phyloP scores from a whole-genome alignment of 495 filamentous ascomycete genomes.

The Bathelium albidoporum region DNA sequence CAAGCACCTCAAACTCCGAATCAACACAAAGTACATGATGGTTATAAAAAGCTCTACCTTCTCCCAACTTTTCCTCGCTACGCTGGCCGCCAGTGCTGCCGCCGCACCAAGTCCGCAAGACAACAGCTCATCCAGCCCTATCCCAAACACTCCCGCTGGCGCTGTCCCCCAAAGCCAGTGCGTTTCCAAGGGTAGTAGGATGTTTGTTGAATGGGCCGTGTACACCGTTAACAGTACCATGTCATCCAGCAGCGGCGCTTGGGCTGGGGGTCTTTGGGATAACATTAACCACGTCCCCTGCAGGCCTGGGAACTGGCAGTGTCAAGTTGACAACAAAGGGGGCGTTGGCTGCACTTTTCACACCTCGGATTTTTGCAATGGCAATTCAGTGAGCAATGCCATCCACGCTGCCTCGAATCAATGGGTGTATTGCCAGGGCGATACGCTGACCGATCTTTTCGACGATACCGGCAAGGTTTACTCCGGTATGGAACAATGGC shows the following conservation, averaged over 20 bases:
- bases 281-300: not conserved
- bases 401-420: not conserved
- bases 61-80: not conserved
- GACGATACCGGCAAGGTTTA: not conserved
- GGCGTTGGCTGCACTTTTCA: not conserved
- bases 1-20: no score
- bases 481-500: not conserved
- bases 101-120: constrained; percentile 1
- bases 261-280: not conserved
- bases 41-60: not conserved
- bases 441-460: not conserved
- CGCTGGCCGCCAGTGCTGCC: not conserved
- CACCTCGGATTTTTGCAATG: not conserved
- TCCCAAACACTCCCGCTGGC: no score
- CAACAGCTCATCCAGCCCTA: not conserved
- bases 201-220: constrained; percentile 2
- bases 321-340: not conserved
- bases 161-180: not conserved
- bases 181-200: not conserved
- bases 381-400: not conserved
- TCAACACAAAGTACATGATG: no score
- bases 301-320: not conserved
- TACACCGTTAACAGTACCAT: constrained; percentile 1
- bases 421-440: not conserved
- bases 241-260: constrained; percentile 9